Conservation (phyloP, 2,329 filamentous ascomycete species). For the Elsinoe batatas region DNA sequence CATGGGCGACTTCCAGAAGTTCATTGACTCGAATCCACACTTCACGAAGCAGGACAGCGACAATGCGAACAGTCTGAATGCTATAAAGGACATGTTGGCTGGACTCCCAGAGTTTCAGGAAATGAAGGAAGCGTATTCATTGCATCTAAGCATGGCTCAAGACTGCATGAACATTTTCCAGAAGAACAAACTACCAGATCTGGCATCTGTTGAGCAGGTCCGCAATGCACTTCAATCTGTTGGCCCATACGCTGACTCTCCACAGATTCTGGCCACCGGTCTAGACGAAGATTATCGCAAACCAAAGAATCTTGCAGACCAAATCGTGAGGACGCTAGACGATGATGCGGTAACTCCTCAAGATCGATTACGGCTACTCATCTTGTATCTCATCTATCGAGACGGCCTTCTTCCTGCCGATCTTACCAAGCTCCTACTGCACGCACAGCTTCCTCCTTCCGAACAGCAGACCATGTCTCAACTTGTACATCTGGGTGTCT, state of each 20-base stretch:
- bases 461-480: constrained; percentile 67
- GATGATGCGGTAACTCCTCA: constrained; percentile 61
- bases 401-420: constrained; percentile 79
- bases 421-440: constrained; percentile 70
- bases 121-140: constrained; percentile 87
- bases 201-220: constrained; percentile 77
- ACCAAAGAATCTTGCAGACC: constrained; percentile 78
- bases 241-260: constrained; percentile 12
- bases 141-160: constrained; percentile 93
- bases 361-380: constrained; percentile 75
- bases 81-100: constrained; percentile 94
- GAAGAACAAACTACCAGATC: constrained; percentile 69
- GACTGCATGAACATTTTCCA: constrained; percentile 95
- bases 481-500: constrained; percentile 71
- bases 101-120: constrained; percentile 90
- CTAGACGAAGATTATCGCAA: constrained; percentile 87
- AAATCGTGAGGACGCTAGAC: constrained; percentile 79
- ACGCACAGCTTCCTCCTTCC: constrained; percentile 65
- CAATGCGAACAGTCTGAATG: constrained; percentile 66
- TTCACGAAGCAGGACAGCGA: constrained; percentile 67
- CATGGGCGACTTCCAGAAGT: constrained; percentile 84
- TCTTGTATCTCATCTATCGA: constrained; percentile 76
- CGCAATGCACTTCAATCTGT: not conserved
- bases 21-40: constrained; percentile 82
- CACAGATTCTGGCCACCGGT: constrained; percentile 69